Base-by-base conservation (phyloP, 768 basidiomycete species). In the Psilocybe azurescens region DNA sequence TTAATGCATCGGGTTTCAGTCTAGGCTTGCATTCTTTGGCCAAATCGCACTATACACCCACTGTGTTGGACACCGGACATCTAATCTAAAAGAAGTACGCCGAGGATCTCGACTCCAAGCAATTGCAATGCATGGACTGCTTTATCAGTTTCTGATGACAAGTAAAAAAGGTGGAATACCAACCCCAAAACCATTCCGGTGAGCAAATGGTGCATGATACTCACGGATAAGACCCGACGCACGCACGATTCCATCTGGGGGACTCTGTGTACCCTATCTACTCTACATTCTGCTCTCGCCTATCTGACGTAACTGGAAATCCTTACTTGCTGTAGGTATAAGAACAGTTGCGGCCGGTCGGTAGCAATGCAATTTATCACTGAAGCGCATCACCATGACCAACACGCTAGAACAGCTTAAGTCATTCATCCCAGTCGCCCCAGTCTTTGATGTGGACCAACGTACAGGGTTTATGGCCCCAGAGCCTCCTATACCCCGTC, bases 381-480 rank as follows among this genome's bases (percentile, higher is more conserved):
- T 36, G n/a, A 18, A 46, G 38, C 29, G 0, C 39, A 9, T 36
- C 8, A 30, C 38, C 49, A 63, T 59, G 58, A 46, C 58, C 28
- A 49, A 24, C 13, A 9, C 53, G 8, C 24, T 66, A 3, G 60
- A 69, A 33, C 60, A 59, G 3, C 48, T 58, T 44, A 64, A 64
- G 48, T 36, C 60, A 2, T 59, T 61, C 11, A 47, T 66, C 14
- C 61, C 60, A 5, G 61, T 59, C n/a, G 61, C 61, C 2, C 89
- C 91, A 64, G 91, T 93, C 76, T 99, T 94, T 79, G 95, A 98
- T 72, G 92, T 99, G 62, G 94, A 96, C 72, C 89, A 90, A 9
- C 81, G 87, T 14, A 94, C 94, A 0, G 96, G 97, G 0, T 98
- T 99, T 74, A 89, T 98, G 86, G 92, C 96, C 2, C 89, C 91